Evolutionary conservation across 2,329 filamentous ascomycete genomes (phyloP), one percentile per base, ranked within the genome.

Genomic region (Ophiostoma novo-ulmi): DNA sequence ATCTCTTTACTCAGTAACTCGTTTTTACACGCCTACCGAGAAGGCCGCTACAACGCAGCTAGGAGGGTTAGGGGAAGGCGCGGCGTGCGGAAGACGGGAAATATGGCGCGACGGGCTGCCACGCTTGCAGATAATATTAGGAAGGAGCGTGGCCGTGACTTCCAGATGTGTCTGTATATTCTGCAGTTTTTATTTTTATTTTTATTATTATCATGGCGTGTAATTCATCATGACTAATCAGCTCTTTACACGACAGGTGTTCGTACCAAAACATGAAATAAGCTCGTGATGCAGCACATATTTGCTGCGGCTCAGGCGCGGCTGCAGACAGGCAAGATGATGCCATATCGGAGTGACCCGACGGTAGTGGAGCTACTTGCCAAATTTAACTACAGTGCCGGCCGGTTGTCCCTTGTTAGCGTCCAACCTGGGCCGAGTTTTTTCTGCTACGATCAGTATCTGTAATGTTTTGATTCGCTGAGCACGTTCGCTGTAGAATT

Each of bases 61-160:
- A 64, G 61, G 61, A 38, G n/a, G 63, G n/a, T 61, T 69, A 61
- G 63, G 70, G 70, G 67, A 71, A 67, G 61, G 67, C 58, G 66
- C 39, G n/a, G 31, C 36, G n/a, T 31, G 41, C 67, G 67, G 67
- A 55, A 39, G 41, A 44, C 66, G 39, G 67, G 63, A 61, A 48
- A 20, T 31, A 68, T 44, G 63, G 36, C 63, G 63, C 63, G 61
- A 64, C 61, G 61, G 52, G 61, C 17, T 11, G 17, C 31, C 61
- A 64, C 35, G 31, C 26, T 65, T 38, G 2, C 5, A 39, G 63
- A 39, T 39, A 36, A 8, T 20, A 39, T 65, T n/a, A 13, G 36
- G 36, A 65, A 65, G 35, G 35, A 39, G 63, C 35, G 35, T 22
- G 63, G 22, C 61, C 44, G 17, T 48, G 44, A 31, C 31, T 20